Base-by-base conservation (phyloP, 108 stramenopile species). In the Cylindrotheca closterium region DNA sequence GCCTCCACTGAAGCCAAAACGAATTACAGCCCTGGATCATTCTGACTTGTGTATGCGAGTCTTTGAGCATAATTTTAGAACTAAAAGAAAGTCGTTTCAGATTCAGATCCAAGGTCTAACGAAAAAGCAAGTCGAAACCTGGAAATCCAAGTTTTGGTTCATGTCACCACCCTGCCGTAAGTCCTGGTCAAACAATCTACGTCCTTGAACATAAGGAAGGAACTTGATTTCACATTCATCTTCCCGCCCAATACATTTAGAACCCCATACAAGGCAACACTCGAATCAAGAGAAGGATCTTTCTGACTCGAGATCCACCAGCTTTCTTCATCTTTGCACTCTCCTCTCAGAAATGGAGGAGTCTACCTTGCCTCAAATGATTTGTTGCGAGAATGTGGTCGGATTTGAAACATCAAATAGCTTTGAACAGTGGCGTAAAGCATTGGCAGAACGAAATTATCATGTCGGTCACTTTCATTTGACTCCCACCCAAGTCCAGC, bases 141-240 rank as follows among this genome's bases (percentile, higher is more conserved):
- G 84, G 70, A 26, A 64, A 7, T 92, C 93, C 17, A 74, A 71
- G 51, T 58, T 92, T 2, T 94, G 90, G 89, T 65, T 75, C 61
- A 90, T 96, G 90, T 78, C 74, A 29, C 96, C 96, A 29, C 96
- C 96, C 7, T 96, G 96, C 64, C 96, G 92, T 55, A 91, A 91
- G 27, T 86, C 89, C n/a, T n/a, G n/a, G n/a, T n/a, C 55, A 92
- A 89, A 52, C 22, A 8, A 19, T 2, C 0, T 28, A 28, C 30
- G 5, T 4, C 17, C 2, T 19, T 4, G 22, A 58, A 1, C 34
- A 28, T 4, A 25, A 12, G 22, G 2, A 22, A 22, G 3, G 1
- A 3, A 15, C 18, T 28, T 15, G 22, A 22, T 22, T n/a, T n/a
- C n/a, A n/a, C n/a, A n/a, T n/a, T n/a, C n/a, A n/a, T n/a, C n/a